phyloP scores from a whole-genome alignment of 768 basidiomycete species.

The Serendipita sp. region DNA sequence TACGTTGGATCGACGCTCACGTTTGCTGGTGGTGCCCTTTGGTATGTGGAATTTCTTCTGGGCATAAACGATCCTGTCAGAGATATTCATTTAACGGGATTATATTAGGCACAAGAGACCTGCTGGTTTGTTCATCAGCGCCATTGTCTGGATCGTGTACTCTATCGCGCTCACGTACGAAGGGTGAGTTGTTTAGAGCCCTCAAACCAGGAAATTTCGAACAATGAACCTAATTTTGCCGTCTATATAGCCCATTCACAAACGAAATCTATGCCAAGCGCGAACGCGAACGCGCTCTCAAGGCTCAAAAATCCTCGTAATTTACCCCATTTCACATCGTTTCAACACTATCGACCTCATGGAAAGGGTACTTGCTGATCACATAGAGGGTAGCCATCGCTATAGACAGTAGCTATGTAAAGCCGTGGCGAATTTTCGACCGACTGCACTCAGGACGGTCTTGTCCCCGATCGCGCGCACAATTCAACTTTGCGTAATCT shows the following conservation, averaged over 20 bases:
- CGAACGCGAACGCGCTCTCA: conserved; percentile 6
- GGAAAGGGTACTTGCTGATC: too few relatives aligned
- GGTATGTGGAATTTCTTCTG: conserved; percentile 33
- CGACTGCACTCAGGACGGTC: too few relatives aligned
- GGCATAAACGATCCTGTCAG: not conserved
- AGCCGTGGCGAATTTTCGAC: too few relatives aligned
- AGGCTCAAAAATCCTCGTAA: not conserved
- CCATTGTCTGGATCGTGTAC: conserved; percentile 76
- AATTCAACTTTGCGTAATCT: too few relatives aligned
- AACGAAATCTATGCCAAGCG: conserved; percentile 26
- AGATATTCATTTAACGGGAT: not conserved
- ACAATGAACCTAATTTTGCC: not conserved
- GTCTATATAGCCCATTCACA: conserved; percentile 24
- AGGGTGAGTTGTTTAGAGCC: conserved; percentile 58
- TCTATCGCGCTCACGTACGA: conserved; percentile 72
- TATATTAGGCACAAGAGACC: conserved; percentile 62
- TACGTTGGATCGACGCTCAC: conserved; percentile 90
- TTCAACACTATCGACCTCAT: too few relatives aligned
- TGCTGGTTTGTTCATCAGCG: conserved; percentile 62
- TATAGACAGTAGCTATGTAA: too few relatives aligned
- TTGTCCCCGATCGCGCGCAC: too few relatives aligned
- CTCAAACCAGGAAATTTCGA: too few relatives aligned
- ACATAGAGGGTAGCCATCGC: too few relatives aligned
- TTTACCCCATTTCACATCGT: too few relatives aligned
- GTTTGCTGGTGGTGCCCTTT: conserved; percentile 73